Evolutionary conservation across 768 basidiomycete genomes (phyloP).

Genomic region (Jaapia argillacea): DNA sequence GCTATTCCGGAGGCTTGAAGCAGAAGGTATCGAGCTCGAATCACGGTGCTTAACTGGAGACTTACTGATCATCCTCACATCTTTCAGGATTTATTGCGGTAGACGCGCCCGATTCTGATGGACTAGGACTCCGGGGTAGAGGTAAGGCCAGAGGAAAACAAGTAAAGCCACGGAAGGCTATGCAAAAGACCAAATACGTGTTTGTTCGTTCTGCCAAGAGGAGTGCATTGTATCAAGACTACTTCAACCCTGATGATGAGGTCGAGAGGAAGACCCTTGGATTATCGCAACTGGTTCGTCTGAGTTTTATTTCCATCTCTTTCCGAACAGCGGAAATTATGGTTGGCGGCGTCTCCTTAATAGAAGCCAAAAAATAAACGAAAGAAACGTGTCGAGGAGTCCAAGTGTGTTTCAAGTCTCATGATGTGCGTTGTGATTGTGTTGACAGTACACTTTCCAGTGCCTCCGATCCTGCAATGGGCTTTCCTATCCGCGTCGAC

Average conservation of each 20-base stretch:
- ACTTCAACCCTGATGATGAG: constrained; percentile 53
- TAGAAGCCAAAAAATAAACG: neutral
- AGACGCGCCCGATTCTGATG: constrained; percentile 36
- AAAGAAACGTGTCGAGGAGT: no score
- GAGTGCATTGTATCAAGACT: constrained; percentile 45
- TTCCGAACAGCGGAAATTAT: no score
- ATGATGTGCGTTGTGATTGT: no score
- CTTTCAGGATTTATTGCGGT: constrained; percentile 50
- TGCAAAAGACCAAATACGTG: constrained; percentile 46
- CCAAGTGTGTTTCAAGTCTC: no score
- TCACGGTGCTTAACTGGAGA: neutral
- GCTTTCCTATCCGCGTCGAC: no score
- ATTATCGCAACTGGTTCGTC: constrained; percentile 46
- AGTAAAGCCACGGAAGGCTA: constrained; percentile 29
- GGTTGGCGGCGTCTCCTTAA: neutral
- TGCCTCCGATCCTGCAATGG: no score
- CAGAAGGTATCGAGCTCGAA: constrained; percentile 58
- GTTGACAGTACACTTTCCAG: no score
- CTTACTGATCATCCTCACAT: neutral
- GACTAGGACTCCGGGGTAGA: constrained; percentile 35
- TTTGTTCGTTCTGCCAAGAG: constrained; percentile 41
- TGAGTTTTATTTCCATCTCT: neutral
- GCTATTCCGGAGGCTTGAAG: constrained; percentile 58
- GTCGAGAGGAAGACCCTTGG: constrained; percentile 54
- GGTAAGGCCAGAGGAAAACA: constrained; percentile 24